Evolutionary conservation across 352 stramenopile genomes (phyloP).

Genomic region (Blastocystis sp.): DNA sequence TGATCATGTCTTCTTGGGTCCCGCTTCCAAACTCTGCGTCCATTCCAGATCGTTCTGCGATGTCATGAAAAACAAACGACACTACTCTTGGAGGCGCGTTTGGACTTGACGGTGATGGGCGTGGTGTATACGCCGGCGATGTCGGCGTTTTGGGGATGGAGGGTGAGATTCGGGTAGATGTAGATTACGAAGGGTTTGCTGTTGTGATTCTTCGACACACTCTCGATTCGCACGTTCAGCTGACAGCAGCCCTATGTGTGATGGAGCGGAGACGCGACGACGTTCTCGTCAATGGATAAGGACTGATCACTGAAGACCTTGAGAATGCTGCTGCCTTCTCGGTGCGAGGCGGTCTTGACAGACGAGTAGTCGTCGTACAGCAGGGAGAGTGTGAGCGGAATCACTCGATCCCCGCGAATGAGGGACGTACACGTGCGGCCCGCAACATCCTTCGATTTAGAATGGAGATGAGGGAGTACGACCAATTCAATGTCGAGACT

Average conservation of each 20-base stretch:
- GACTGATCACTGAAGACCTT: conserved; percentile 33
- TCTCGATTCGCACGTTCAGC: conserved; percentile 54
- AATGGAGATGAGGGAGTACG: not conserved
- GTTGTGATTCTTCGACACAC: conserved; percentile 66
- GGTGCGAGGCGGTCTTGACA: not conserved
- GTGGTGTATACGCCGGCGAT: conserved; percentile 54
- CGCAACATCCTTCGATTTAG: not conserved
- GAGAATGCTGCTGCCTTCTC: conserved; percentile 9
- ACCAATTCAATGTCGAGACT: conserved; percentile 11
- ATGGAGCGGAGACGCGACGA: not conserved
- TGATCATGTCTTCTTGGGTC: too few species aligned
- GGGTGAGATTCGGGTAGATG: conserved; percentile 20
- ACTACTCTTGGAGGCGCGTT: conserved; percentile 31
- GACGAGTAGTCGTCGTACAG: conserved; percentile 47
- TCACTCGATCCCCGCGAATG: conserved; percentile 4
- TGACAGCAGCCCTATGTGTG: conserved; percentile 25
- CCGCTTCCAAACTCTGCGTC: too few species aligned
- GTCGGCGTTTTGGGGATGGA: conserved; percentile 57
- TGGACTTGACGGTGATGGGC: conserved; percentile 41
- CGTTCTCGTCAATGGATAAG: conserved; percentile 11
- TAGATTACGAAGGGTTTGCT: conserved; percentile 57
- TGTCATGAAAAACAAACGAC: not conserved
- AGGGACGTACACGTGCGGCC: not conserved
- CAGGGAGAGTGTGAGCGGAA: conserved; percentile 13
- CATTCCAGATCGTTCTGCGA: not conserved